Evolutionary conservation across 2,329 filamentous ascomycete species (phyloP), one percentile per base, ranked within the genome.

Genomic region (Ploettnerulaceae sp.): DNA sequence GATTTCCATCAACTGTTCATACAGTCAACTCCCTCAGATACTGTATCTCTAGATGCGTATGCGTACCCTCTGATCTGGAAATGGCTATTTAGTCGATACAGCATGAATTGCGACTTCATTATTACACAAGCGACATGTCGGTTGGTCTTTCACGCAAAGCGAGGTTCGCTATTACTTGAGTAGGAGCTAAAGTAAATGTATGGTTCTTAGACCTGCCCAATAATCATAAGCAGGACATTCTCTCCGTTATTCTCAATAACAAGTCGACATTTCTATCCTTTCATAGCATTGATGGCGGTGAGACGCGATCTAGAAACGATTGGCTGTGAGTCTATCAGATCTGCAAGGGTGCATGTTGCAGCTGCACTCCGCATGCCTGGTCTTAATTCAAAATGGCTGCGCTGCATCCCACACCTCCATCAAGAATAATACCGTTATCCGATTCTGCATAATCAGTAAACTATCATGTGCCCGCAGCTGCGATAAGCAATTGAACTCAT

Each of bases 401-500:
- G n/a, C n/a, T n/a, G n/a, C n/a, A n/a, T n/a, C n/a, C n/a, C n/a
- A n/a, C n/a, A n/a, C n/a, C n/a, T n/a, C n/a, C 41, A 44, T 44
- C 31, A 31, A n/a, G 7, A 26, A 24, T n/a, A 43, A 20, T 14
- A 14, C 29, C 29, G 20, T 25, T 20, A 42, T 35, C 32, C 24
- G 36, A 21, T 29, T 9, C 24, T 43, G 40, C 34, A 43, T 42
- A 15, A 34, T 43, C 29, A 21, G 40, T 25, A 39, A n/a, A n/a
- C n/a, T n/a, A 48, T 54, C 51, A 54, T 48, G 48, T 54, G 48
- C 38, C 24, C 15, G 21, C 21, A 5, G 11, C n/a, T 28, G 25
- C 45, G 51, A 54, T 54, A 54, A 54, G 51, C 28, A 41, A 28
- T 41, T 31, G 35, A 34, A 7, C 21, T 21, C n/a, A 6, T 29